These are phyloP conservation scores for Davidsoniella eucalypti DNA, from an alignment of 2,329 filamentous ascomycete species.

Conservation along the genomic window DNA sequence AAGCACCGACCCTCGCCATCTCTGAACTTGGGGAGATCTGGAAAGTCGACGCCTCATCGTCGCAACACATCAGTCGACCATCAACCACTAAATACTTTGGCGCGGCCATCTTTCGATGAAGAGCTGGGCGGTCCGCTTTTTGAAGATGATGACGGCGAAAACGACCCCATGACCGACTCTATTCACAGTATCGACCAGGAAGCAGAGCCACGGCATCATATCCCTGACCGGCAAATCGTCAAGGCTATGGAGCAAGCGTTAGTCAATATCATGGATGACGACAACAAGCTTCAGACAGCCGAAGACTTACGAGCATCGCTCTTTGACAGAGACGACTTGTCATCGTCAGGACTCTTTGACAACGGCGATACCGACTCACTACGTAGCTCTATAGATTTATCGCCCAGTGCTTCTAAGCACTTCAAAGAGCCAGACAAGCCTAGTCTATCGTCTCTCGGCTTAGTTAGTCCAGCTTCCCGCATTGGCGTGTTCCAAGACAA, in stretches of 20 bases:
- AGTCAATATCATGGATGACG: conserved; percentile 78
- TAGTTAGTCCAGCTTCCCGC: conserved; percentile 73
- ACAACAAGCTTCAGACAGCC: conserved; percentile 40
- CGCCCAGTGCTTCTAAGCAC: conserved; percentile 15
- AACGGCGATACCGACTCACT: conserved; percentile 30
- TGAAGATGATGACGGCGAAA: conserved; percentile 66
- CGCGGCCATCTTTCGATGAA: conserved; percentile 34
- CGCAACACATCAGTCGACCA: conserved; percentile 17
- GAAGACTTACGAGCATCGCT: conserved; percentile 51
- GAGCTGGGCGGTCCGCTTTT: conserved; percentile 40
- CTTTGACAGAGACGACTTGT: conserved; percentile 37
- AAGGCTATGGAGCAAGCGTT: conserved; percentile 85
- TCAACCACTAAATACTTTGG: conserved; percentile 16
- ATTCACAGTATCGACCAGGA: conserved; percentile 67
- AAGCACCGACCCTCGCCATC: conserved; percentile 20
- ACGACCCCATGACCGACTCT: conserved; percentile 53
- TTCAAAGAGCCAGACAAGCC: conserved; percentile 48
- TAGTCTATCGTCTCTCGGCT: conserved; percentile 76
- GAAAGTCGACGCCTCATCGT: conserved; percentile 24
- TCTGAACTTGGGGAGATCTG: conserved; percentile 20
- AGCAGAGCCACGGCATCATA: conserved; percentile 26
- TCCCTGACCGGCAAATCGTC: conserved; percentile 64
- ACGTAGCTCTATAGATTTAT: conserved; percentile 42
- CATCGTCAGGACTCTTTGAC: conserved; percentile 7
- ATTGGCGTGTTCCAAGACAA: conserved; percentile 89